Conservation (phyloP, 176 grass and related monocot genomes). For the Pontederia crassipes region DNA sequence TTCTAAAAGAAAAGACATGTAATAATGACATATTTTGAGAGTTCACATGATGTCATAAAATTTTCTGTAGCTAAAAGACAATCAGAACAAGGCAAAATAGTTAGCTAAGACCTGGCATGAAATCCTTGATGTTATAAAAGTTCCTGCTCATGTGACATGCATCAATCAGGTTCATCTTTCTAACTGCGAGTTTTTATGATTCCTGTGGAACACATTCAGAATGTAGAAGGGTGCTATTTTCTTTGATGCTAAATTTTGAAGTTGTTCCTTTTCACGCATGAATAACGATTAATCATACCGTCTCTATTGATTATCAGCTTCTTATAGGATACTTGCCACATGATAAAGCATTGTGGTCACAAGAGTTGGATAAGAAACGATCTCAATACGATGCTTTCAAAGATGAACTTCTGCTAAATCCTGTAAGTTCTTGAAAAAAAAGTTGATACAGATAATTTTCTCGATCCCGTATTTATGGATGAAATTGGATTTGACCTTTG, state of each 20-base stretch:
- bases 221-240: no score
- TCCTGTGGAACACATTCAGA: no score
- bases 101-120: neutral
- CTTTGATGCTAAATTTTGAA: neutral
- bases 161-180: neutral
- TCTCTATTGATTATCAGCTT: constrained; percentile 85
- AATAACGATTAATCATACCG: constrained; percentile 64
- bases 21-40: no score
- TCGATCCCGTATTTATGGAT: no score
- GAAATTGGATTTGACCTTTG: no score
- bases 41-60: no score
- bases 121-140: no score
- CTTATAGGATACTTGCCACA: constrained; percentile 83
- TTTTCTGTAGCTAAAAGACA: constrained; percentile 28
- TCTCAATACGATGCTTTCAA: constrained; percentile 70
- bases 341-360: constrained; percentile 67
- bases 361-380: constrained; percentile 87
- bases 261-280: constrained; percentile 17
- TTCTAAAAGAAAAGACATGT: no score
- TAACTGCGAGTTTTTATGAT: neutral
- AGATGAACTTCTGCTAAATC: constrained; percentile 85
- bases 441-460: no score
- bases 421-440: constrained; percentile 53
- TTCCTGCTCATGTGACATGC: neutral
- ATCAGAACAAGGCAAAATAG: neutral